Conservation (phyloP, 2,329 filamentous ascomycete species). For the Pseudodiploospora longispora region DNA sequence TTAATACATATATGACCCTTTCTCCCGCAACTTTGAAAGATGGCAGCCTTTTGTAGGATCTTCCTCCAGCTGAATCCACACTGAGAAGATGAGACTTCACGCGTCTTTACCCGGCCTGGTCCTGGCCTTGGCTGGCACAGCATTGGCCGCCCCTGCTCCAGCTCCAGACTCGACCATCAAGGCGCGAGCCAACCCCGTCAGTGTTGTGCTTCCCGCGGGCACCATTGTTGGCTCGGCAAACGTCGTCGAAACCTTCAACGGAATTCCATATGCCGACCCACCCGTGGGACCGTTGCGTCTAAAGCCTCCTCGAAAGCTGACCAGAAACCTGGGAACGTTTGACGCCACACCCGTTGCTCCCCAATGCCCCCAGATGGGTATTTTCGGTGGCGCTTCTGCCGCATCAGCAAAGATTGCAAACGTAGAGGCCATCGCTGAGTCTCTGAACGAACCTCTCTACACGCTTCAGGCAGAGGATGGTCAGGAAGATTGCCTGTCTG, state of each 20-base stretch:
- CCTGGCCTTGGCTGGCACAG: too few relatives aligned
- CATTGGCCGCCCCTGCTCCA: too few relatives aligned
- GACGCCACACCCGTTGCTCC: constrained; percentile 46
- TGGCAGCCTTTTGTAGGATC: too few relatives aligned
- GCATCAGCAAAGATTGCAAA: too few relatives aligned
- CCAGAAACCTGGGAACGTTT: constrained; percentile 46
- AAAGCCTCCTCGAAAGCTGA: constrained; percentile 51
- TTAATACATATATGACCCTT: too few relatives aligned
- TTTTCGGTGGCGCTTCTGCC: background rate
- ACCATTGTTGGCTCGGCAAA: background rate
- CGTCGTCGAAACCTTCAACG: constrained; percentile 56
- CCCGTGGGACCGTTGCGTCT: constrained; percentile 57
- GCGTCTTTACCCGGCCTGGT: too few relatives aligned
- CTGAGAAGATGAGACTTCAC: too few relatives aligned
- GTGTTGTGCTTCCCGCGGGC: constrained; percentile 5
- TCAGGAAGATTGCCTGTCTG: constrained; percentile 56
- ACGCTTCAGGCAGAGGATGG: constrained; percentile 16
- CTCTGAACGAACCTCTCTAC: too few relatives aligned
- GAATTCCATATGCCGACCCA: constrained; percentile 52
- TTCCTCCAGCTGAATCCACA: too few relatives aligned
- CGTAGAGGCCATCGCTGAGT: too few relatives aligned
- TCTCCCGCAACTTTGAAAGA: too few relatives aligned
- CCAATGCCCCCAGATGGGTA: constrained; percentile 40
- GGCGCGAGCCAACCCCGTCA: background rate
- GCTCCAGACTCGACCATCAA: too few relatives aligned